A percentile compares a stretch with the other conserved stretches of the same genome.
Conservation (phyloP, 75 land plant species). For the Picea glauca region DNA sequence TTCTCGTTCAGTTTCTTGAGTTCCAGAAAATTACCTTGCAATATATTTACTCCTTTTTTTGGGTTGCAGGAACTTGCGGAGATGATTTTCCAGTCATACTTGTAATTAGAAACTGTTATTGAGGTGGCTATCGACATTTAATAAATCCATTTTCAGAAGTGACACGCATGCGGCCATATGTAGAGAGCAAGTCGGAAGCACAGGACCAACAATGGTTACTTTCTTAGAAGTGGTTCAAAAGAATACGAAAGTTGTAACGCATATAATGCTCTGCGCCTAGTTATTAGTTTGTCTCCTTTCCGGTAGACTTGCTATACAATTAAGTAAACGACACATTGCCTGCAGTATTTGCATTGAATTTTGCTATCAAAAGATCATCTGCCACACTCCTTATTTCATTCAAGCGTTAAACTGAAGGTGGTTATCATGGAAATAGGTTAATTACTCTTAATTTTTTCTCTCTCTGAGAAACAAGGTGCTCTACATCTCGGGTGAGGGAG, state of each 20-base stretch:
- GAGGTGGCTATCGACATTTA: neutral
- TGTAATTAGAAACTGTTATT: conserved; percentile 2
- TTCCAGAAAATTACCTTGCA: neutral
- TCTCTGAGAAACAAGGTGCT: too few species aligned
- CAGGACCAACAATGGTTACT: neutral
- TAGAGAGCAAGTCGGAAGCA: neutral
- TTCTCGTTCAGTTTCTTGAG: neutral
- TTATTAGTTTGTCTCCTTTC: neutral
- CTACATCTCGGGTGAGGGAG: neutral
- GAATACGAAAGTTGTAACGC: neutral
- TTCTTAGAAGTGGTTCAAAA: neutral
- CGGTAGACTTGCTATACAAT: neutral
- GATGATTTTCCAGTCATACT: conserved; percentile 78
- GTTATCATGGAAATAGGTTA: neutral
- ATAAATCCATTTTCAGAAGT: neutral
- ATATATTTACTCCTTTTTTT: neutral
- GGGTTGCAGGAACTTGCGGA: conserved; percentile 88
- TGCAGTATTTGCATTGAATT: neutral
- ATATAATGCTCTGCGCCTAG: neutral
- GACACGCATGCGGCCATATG: neutral
- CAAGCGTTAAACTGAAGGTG: neutral
- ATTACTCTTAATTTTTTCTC: neutral
- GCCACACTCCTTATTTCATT: neutral
- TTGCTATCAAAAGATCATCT: neutral
- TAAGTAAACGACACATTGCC: neutral